A percentile compares a stretch with the other conserved stretches of the same genome.
Evolutionary conservation across 306 rosid species (phyloP).

Genomic region (Vigna reflexopilosa): DNA sequence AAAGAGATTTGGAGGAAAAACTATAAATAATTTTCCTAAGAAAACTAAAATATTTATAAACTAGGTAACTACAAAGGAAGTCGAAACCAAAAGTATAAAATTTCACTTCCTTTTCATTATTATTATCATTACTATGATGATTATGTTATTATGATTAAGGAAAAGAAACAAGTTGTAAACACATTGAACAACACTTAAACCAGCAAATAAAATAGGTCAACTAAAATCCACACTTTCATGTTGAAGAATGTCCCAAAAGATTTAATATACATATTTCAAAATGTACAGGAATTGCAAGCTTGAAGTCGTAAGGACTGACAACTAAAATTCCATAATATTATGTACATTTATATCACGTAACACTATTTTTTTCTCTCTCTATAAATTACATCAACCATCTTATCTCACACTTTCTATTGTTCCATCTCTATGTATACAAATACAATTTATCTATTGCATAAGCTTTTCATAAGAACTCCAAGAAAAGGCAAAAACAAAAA

Average conservation of each 20-base stretch:
- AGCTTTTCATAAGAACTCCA: conserved; percentile 1
- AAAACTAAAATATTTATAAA: conserved; percentile 21
- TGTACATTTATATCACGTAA: neutral
- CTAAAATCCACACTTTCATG: conserved; percentile 1
- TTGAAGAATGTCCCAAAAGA: neutral
- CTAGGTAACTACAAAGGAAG: conserved; percentile 27
- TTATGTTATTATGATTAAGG: neutral
- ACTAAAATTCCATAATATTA: conserved; percentile 22
- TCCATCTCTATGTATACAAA: conserved; percentile 1
- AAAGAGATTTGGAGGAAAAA: conserved; percentile 32
- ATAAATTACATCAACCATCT: neutral
- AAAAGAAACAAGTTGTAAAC: neutral
- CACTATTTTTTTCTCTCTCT: neutral
- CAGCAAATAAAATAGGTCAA: conserved; percentile 1
- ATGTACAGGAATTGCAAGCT: neutral
- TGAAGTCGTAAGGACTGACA: conserved; percentile 1
- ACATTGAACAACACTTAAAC: neutral
- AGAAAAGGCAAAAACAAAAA: neutral
- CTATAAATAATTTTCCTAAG: conserved; percentile 35
- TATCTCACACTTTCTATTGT: neutral
- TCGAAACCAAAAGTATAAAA: conserved; percentile 19
- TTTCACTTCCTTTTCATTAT: neutral
- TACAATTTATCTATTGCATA: conserved; percentile 6
- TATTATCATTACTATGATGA: neutral
- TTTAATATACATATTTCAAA: neutral